Evolutionary conservation across 306 rosid genomes (phyloP), one percentile per base, ranked within the genome.

Genomic region (Quercus glauca): DNA sequence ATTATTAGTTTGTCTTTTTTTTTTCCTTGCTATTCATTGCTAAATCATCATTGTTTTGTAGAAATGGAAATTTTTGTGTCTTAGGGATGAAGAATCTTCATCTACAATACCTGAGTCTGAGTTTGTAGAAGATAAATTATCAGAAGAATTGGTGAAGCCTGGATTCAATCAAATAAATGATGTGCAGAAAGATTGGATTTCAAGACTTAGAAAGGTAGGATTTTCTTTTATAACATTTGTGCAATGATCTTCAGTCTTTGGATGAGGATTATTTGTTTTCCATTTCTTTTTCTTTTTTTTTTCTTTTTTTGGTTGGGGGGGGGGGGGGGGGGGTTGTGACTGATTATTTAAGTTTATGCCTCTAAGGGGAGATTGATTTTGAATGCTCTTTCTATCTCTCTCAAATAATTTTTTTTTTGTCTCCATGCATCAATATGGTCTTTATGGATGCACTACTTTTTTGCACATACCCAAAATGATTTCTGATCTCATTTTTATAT

Each of bases 1-100:
- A 14, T 45, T 78, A 35, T 74, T 76, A 20, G 58, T 57, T 35
- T 33, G 23, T 31, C 10, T 6, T 37, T 7, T 37, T 37, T 41
- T 41, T 41, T 76, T 60, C 4, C 53, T 12, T 37, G 23, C 41
- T 82, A 3, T 26, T 49, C 65, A 85, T 21, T 67, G 45, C 19
- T 70, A 58, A 76, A 76, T 76, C 43, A 10, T 76, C 52, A 76
- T 20, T 83, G 55, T 77, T 37, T 71, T 81, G 13, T 74, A 86
- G 92, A 86, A 82, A 78, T 82, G 88, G 83, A 82, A 82, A 61
- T 18, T 74, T 67, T 76, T 57, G 74, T 84, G 92, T 76, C 78
- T 71, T 33, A 79, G 82, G 82, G 76, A 84, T 81, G 82, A 77
- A 77, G 76, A 75, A 35, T 19, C 45, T 77, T 77, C 89, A 63